Evolutionary conservation across 164 flowering plant genomes (phyloP).

Genomic region (Annona cherimola): DNA sequence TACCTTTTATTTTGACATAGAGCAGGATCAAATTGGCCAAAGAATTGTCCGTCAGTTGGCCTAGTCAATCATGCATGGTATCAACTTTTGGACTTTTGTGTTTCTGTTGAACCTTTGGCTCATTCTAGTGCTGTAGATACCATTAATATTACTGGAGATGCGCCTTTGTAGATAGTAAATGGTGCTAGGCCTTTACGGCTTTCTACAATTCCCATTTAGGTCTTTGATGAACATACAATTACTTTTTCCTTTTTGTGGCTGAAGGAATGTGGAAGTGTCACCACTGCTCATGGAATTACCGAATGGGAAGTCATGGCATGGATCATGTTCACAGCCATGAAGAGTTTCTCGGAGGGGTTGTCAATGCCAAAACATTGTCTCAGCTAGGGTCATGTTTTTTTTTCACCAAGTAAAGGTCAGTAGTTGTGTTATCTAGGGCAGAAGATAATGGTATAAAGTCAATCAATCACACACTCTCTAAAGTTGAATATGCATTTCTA

Average conservation of each 20-base stretch:
- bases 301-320: constrained; percentile 22
- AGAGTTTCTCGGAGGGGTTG: constrained; percentile 2
- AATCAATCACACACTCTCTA: not conserved
- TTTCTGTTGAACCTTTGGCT: not conserved
- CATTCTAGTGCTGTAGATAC: too few relatives aligned
- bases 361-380: constrained; percentile 18
- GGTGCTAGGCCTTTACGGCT: not conserved
- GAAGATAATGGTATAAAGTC: not conserved
- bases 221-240: constrained; percentile 11
- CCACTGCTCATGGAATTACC: constrained; percentile 37
- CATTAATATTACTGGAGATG: not conserved
- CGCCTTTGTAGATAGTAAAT: not conserved
- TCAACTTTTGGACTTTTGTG: not conserved
- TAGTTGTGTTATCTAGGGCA: not conserved
- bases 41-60: too few relatives aligned
- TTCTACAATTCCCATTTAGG: constrained; percentile 11
- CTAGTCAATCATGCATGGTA: not conserved
- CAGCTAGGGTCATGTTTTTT: constrained; percentile 14
- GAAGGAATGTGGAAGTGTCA: constrained; percentile 48
- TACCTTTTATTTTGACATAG: too few relatives aligned
- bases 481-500: too few relatives aligned
- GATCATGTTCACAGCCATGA: constrained; percentile 17
- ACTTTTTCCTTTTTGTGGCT: constrained; percentile 17
- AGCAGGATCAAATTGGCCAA: too few relatives aligned
- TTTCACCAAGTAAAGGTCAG: constrained; percentile 23